Percentiles rank a stretch among this genome's conserved stretches.
Conservation (phyloP, 2,329 filamentous ascomycete genomes). For the Monilinia fructicola region DNA sequence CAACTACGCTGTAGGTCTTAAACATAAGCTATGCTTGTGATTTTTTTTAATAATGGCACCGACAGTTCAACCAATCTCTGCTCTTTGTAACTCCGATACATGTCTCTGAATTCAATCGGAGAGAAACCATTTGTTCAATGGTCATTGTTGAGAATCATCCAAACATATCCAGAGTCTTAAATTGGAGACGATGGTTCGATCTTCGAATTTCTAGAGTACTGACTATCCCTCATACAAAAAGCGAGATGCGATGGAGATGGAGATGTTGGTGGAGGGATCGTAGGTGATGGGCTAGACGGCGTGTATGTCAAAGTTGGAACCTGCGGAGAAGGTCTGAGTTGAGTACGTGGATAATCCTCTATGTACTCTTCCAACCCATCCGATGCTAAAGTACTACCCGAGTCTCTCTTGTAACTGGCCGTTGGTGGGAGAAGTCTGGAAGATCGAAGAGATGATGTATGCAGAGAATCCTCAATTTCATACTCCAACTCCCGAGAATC, state of each 20-base stretch:
- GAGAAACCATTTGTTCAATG: too few species aligned
- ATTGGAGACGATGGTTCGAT: neutral
- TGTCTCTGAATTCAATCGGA: too few species aligned
- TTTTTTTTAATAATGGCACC: too few species aligned
- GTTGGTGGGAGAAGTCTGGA: too few species aligned
- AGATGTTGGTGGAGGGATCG: neutral
- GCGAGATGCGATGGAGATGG: neutral
- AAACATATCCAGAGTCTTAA: neutral
- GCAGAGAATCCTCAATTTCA: neutral
- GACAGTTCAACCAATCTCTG: too few species aligned
- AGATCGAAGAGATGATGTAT: neutral
- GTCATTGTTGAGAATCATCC: too few species aligned
- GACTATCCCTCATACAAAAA: neutral
- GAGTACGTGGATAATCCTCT: neutral
- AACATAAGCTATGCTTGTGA: too few species aligned
- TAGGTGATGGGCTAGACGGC: neutral
- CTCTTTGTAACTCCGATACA: too few species aligned
- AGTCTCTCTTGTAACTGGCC: neutral
- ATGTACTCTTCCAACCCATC: neutral
- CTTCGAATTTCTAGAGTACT: neutral
- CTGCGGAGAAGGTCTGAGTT: neutral
- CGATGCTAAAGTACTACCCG: neutral
- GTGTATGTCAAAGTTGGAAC: neutral
- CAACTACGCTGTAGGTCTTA: too few species aligned
- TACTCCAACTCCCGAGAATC: neutral